Conservation (phyloP, 2,329 filamentous ascomycete species). For the Clarireedia paspali region DNA sequence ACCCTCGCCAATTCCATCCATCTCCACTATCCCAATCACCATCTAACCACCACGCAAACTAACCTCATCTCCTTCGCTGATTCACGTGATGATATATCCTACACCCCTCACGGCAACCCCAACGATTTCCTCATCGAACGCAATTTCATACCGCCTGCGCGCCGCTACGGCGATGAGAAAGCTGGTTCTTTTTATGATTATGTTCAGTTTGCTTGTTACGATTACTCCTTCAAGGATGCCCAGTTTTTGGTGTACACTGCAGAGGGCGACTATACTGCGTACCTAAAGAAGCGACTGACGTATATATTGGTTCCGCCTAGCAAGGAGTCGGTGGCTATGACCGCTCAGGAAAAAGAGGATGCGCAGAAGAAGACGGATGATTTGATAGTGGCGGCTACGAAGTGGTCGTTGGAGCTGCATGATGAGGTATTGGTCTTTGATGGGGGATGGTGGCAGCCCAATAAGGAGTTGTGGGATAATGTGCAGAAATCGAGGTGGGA, state of each 20-base stretch:
- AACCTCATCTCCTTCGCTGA: no score
- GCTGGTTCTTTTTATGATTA: no score
- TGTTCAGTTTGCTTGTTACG: slow-evolving; percentile 10
- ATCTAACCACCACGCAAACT: slow-evolving; percentile 15
- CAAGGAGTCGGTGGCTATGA: slow-evolving; percentile 6
- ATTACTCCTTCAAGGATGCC: slow-evolving; percentile 19
- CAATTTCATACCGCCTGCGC: no score
- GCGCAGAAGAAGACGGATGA: slow-evolving; percentile 34
- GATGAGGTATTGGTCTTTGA: slow-evolving; percentile 62
- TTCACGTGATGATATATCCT: no score
- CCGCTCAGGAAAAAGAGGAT: slow-evolving; percentile 7
- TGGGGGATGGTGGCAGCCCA: slow-evolving; percentile 55
- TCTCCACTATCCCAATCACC: slow-evolving; percentile 18
- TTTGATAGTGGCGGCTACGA: slow-evolving; percentile 46
- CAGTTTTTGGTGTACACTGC: slow-evolving; percentile 21
- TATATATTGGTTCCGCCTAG: slow-evolving; percentile 17
- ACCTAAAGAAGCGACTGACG: slow-evolving; percentile 4
- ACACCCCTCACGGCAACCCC: no score
- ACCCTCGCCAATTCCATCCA: slow-evolving; percentile 17
- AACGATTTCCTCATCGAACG: no score
- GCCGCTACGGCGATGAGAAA: no score
- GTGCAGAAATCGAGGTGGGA: slow-evolving; percentile 51
- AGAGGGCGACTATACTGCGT: slow-evolving; percentile 15
- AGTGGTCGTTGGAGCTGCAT: slow-evolving; percentile 49
- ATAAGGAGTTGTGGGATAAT: slow-evolving; percentile 45